phyloP scores from a whole-genome alignment of 257 asterid genomes.

The Ehretia macrophylla region DNA sequence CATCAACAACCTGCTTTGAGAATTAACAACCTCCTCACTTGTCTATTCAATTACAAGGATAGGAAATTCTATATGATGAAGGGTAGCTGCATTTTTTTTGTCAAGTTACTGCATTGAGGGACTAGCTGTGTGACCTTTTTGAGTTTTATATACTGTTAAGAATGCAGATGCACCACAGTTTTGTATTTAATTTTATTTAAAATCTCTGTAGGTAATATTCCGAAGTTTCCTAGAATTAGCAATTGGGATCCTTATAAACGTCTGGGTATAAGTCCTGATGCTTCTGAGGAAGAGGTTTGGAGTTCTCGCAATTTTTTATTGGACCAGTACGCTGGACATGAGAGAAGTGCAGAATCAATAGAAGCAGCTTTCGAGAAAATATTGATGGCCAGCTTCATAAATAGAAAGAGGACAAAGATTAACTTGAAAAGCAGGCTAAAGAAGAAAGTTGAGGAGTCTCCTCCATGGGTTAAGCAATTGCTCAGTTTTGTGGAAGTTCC shows the following conservation, averaged over 20 bases:
- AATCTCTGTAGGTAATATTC: slow-evolving; percentile 41
- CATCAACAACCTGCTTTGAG: no score
- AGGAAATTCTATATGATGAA: no score
- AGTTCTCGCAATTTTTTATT: slow-evolving; percentile 83
- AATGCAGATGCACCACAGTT: no score
- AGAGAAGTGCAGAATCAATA: slow-evolving; percentile 76
- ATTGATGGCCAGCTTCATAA: slow-evolving; percentile 71
- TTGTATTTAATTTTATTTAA: not conserved
- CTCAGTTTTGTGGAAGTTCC: slow-evolving; percentile 85
- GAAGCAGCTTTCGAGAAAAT: slow-evolving; percentile 94
- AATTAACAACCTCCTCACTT: no score
- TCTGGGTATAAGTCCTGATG: slow-evolving; percentile 71
- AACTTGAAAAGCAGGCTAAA: slow-evolving; percentile 83
- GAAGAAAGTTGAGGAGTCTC: slow-evolving; percentile 96
- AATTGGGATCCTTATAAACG: slow-evolving; percentile 96
- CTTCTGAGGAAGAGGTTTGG: slow-evolving; percentile 96
- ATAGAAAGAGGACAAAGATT: slow-evolving; percentile 83
- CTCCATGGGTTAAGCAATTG: slow-evolving; percentile 86
- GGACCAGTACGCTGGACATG: slow-evolving; percentile 68
- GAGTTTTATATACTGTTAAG: no score
- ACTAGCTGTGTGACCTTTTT: no score
- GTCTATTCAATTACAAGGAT: no score
- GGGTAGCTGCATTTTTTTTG: no score
- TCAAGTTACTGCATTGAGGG: no score
- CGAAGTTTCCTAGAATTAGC: slow-evolving; percentile 55